phyloP scores from a whole-genome alignment of 345 rosid species.

The Cardamine occulta region DNA sequence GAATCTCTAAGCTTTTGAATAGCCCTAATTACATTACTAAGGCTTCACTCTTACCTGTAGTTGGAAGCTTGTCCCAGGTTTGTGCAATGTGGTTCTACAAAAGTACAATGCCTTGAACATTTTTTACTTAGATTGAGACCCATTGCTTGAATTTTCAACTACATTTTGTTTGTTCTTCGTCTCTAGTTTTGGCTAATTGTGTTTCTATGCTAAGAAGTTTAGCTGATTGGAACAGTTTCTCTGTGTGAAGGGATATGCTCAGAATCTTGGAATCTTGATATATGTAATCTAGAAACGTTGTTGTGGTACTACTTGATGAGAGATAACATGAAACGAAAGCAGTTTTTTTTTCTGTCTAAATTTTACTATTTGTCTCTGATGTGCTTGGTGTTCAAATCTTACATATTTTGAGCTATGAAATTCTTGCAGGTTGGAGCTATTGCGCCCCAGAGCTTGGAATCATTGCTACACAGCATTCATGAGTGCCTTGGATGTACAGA shows the following conservation, averaged over 20 bases:
- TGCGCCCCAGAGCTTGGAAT: slow-evolving; percentile 78
- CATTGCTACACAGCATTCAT: slow-evolving; percentile 77
- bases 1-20: slow-evolving; percentile 80
- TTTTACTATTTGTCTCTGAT: neutral
- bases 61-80: slow-evolving; percentile 88
- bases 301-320: slow-evolving; percentile 1
- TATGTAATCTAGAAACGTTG: slow-evolving; percentile 13
- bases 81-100: slow-evolving; percentile 35
- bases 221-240: slow-evolving; percentile 7
- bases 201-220: slow-evolving; percentile 1
- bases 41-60: slow-evolving; percentile 73
- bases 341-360: neutral
- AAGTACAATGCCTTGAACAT: neutral
- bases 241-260: slow-evolving; percentile 5
- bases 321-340: neutral
- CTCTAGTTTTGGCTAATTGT: slow-evolving; percentile 10
- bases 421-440: slow-evolving; percentile 81
- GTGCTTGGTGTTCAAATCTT: slow-evolving; percentile 13
- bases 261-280: neutral
- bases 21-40: slow-evolving; percentile 79
- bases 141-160: slow-evolving; percentile 6
- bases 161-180: neutral
- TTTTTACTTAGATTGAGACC: too few species aligned
- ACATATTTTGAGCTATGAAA: neutral
- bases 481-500: slow-evolving; percentile 86